Conservation (phyloP, 2,329 filamentous ascomycete species). For the Cladophialophora bantiana region DNA sequence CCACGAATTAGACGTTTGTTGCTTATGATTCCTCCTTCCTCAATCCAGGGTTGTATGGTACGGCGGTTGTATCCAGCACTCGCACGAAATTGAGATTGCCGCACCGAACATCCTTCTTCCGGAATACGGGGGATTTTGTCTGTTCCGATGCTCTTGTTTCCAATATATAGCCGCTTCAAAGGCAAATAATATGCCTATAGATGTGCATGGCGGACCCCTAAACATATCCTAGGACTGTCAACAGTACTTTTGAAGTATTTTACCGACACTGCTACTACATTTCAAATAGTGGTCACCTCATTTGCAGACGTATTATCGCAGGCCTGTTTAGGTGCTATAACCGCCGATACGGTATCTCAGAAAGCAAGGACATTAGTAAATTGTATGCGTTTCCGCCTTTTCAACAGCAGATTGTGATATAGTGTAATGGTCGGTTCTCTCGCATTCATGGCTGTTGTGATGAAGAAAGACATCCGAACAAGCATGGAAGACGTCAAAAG, state of each 20-base stretch:
- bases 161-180: not conserved
- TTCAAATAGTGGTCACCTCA: not conserved
- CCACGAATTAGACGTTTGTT: not conserved
- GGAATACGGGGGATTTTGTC: too few relatives aligned
- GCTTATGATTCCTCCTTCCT: not conserved
- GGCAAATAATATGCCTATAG: not conserved
- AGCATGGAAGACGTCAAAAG: not conserved
- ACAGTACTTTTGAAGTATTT: not conserved
- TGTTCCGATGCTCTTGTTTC: not conserved
- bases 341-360: not conserved
- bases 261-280: too few relatives aligned
- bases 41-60: not conserved
- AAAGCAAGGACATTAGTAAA: not conserved
- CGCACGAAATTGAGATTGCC: not conserved
- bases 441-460: not conserved
- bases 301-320: not conserved
- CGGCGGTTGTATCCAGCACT: not conserved
- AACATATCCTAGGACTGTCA: not conserved
- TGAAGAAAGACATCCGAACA: not conserved
- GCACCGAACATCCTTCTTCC: not conserved
- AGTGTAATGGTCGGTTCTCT: not conserved
- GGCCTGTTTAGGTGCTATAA: too few relatives aligned
- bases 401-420: not conserved
- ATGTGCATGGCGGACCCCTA: not conserved
- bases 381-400: not conserved